A percentile compares a stretch with the other conserved stretches of the same genome.
These are phyloP conservation scores for Solanum appendiculatum DNA, from an alignment of 257 asterid genomes.

Conservation along the genomic window DNA sequence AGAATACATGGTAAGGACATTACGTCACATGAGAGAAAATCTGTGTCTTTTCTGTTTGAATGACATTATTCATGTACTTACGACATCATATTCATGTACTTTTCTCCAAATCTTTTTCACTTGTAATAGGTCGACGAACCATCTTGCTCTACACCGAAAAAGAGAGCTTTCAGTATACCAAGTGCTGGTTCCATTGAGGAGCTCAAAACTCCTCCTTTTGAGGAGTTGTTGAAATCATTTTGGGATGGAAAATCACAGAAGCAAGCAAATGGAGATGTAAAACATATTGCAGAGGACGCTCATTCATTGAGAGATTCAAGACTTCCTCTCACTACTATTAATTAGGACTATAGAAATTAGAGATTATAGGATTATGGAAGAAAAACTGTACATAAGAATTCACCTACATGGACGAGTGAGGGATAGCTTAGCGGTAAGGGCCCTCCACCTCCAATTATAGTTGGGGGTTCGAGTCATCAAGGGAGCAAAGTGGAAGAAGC, in stretches of 20 bases:
- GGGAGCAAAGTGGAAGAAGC: not conserved
- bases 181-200: slow-evolving; percentile 75
- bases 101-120: not conserved
- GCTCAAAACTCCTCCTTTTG: slow-evolving; percentile 75
- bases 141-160: slow-evolving; percentile 76
- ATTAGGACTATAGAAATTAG: slow-evolving; percentile 9
- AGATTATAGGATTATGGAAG: not conserved
- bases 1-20: slow-evolving; percentile 65
- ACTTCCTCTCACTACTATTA: slow-evolving; percentile 71
- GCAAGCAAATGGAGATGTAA: slow-evolving; percentile 69
- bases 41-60: not conserved
- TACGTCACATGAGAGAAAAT: not conserved
- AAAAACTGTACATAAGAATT: slow-evolving; percentile 11
- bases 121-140: slow-evolving; percentile 73
- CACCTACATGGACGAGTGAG: not conserved
- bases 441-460: not conserved
- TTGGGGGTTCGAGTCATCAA: not conserved
- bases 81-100: not conserved
- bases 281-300: slow-evolving; percentile 50
- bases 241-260: slow-evolving; percentile 72
- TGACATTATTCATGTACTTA: not conserved
- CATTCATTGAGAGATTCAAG: slow-evolving; percentile 61
- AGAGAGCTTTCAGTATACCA: slow-evolving; percentile 56
- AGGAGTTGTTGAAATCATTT: slow-evolving; percentile 67
- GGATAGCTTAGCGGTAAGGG: not conserved